Percentiles rank a stretch among this genome's conserved stretches.
Conservation (phyloP, 179 eudicot genomes). For the Heliamphora pulchella region DNA sequence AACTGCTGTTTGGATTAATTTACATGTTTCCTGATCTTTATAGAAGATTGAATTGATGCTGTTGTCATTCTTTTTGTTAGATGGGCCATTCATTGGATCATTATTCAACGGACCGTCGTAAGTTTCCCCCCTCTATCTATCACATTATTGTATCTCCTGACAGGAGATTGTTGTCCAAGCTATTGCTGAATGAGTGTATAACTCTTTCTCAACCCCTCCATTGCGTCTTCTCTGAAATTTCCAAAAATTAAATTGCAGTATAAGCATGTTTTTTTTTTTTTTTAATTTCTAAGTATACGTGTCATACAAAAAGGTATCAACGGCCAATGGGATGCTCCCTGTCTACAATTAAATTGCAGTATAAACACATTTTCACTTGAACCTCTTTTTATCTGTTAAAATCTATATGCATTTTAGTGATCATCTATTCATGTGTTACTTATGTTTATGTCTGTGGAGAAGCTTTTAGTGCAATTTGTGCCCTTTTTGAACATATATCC, state of each 20-base stretch:
- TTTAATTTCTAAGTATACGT: background rate
- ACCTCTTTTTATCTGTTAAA: background rate
- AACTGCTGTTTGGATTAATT: too few species aligned
- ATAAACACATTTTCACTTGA: background rate
- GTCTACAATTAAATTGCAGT: background rate
- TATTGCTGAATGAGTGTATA: background rate
- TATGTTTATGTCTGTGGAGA: background rate
- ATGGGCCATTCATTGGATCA: conserved; percentile 16
- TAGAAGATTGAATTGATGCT: background rate
- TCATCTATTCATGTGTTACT: background rate
- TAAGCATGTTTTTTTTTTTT: too few species aligned
- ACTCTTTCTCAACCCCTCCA: background rate
- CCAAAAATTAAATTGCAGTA: background rate
- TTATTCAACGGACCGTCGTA: conserved; percentile 17
- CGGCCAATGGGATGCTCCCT: too few species aligned
- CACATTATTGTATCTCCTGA: background rate
- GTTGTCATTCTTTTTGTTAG: conserved; percentile 5
- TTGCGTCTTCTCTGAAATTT: background rate
- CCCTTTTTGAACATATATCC: background rate
- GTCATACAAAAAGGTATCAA: background rate
- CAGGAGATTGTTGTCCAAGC: background rate
- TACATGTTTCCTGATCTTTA: background rate
- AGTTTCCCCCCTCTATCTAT: background rate
- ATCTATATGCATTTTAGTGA: background rate
- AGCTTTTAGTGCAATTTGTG: background rate